Evolutionary conservation across 208 protist genomes (phyloP).

Genomic region (Trypanosomatidae sp.): DNA sequence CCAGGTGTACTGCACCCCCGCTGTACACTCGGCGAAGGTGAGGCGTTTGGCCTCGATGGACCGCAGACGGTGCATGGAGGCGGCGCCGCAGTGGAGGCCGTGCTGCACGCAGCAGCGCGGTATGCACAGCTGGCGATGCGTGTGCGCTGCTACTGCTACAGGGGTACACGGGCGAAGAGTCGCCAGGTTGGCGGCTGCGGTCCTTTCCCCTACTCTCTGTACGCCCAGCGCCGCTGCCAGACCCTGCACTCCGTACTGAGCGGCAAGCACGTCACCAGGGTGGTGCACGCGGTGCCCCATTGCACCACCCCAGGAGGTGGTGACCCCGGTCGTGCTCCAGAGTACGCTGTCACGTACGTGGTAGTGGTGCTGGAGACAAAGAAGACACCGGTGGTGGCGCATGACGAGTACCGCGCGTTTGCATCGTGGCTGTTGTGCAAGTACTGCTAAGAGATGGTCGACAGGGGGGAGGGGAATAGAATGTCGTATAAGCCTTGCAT

Average conservation of each 20-base stretch:
- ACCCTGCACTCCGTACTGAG: constrained; percentile 27
- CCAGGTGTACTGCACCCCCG: background rate
- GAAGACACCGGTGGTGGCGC: constrained; percentile 16
- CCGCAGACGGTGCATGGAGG: constrained; percentile 5
- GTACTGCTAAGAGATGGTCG: constrained; percentile 8
- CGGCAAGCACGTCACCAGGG: background rate
- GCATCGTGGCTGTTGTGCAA: constrained; percentile 48
- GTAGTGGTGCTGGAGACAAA: constrained; percentile 24
- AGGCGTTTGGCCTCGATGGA: constrained; percentile 5
- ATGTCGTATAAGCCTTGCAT: background rate
- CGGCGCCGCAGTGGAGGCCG: constrained; percentile 11
- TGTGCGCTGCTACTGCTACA: constrained; percentile 6
- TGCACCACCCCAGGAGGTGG: background rate
- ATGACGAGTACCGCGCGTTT: constrained; percentile 36
- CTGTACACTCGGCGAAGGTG: constrained; percentile 3
- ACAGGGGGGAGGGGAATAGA: background rate
- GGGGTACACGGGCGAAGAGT: background rate
- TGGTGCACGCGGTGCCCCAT: constrained; percentile 19
- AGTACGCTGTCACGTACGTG: constrained; percentile 15
- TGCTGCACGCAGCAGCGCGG: constrained; percentile 17
- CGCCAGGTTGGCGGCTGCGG: background rate
- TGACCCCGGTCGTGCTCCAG: background rate
- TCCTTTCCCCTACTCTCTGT: background rate
- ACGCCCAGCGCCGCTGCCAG: constrained; percentile 2
- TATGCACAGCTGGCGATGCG: constrained; percentile 13